Base-by-base conservation (phyloP, 306 rosid genomes). In the Echinosophora koreensis region DNA sequence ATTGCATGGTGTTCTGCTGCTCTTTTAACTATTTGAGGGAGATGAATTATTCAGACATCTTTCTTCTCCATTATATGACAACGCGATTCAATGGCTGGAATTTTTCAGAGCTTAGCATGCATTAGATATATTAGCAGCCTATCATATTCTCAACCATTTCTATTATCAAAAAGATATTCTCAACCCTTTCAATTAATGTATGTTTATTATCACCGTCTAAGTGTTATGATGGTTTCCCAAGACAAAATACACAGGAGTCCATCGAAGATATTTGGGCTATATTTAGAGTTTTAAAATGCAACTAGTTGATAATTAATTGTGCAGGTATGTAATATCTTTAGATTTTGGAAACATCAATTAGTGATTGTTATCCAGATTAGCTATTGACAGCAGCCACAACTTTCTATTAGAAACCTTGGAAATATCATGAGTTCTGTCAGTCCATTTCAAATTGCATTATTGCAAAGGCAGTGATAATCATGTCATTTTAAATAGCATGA, bases 21-120 rank as follows among this genome's bases (percentile, higher is more conserved):
- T 3, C 60, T 50, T 42, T 54, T 44, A 66, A 37, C 73, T 44
- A 71, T 57, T 72, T 61, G 77, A 51, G 46, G 74, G 42, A 39
- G 47, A 39, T 71, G 66, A 66, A 27, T 8, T 66, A 42, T 72
- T 67, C n/a, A 14, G 16, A 68, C 34, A 18, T 13, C 39, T 80
- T 68, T 66, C 49, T 55, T 41, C 51, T 39, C 41, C 28, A 5
- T 68, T 42, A 64, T 54, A 27, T 74, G 42, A 13, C 27, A 28
- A 14, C 73, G 15, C 41, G 54, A 17, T 79, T 78, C 37, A 34
- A 39, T 68, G 18, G 18, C 56, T 44, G 32, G 63, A 49, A 73
- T 35, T 2, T 55, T 35, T 46, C 74, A 52, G 44, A 22, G 72
- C 61, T 12, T 70, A 54, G 49, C 8, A 62, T 71, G 46, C 60